These are phyloP conservation scores for Nidularia sp. DNA, from an alignment of 768 basidiomycete genomes.

Conservation along the genomic window DNA sequence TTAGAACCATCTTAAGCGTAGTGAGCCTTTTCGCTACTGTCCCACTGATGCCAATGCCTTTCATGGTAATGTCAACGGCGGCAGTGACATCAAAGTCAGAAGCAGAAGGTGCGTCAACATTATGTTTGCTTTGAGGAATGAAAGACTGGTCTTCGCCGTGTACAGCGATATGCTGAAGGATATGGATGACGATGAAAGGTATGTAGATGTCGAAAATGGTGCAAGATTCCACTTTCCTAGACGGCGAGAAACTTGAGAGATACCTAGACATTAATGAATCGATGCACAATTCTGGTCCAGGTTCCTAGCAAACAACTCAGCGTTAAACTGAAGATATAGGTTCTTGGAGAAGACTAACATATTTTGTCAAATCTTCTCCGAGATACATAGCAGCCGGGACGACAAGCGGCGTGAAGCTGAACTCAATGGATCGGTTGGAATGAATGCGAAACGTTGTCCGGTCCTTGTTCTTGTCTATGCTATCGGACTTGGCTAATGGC, in stretches of 20 bases:
- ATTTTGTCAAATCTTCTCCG: conserved; percentile 40
- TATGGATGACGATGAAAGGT: conserved; percentile 31
- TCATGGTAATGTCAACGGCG: conserved; percentile 16
- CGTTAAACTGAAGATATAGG: neutral
- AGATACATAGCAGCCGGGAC: conserved; percentile 37
- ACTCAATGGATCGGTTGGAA: conserved; percentile 27
- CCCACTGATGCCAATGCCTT: conserved; percentile 15
- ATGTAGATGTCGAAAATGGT: conserved; percentile 38
- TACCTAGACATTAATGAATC: conserved; percentile 39
- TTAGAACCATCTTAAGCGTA: conserved; percentile 14
- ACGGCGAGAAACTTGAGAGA: conserved; percentile 24
- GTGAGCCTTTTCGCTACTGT: conserved; percentile 3
- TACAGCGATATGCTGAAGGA: conserved; percentile 44
- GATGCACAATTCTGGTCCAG: conserved; percentile 30
- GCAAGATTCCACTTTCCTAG: conserved; percentile 9
- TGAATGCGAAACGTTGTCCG: conserved; percentile 37
- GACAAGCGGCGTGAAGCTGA: conserved; percentile 56
- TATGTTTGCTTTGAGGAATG: conserved; percentile 14
- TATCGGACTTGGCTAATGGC: conserved; percentile 4
- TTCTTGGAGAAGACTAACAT: conserved; percentile 28
- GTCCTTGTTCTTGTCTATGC: conserved; percentile 15
- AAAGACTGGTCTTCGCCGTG: conserved; percentile 25
- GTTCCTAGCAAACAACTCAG: conserved; percentile 14
- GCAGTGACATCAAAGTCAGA: conserved; percentile 26
- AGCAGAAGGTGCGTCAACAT: conserved; percentile 13